Evolutionary conservation across 2,329 filamentous ascomycete species (phyloP).

Genomic region (Cordyceps pruinosa): DNA sequence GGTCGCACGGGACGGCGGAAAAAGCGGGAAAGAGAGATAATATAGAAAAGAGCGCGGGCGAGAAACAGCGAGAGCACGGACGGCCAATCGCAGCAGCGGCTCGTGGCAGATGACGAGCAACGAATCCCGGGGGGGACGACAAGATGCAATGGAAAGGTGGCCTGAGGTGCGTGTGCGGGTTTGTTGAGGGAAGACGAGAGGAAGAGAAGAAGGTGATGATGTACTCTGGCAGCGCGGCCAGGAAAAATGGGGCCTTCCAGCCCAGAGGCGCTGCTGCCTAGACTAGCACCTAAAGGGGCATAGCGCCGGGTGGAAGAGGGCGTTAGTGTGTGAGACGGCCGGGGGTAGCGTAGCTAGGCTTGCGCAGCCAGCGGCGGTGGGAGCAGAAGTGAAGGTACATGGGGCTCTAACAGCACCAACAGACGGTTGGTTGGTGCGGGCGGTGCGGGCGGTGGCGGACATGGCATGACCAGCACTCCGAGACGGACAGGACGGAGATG

Average conservation of each 20-base stretch:
- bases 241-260: conserved; percentile 20
- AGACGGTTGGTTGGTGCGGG: neutral
- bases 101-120: conserved; percentile 7
- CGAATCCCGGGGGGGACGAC: conserved; percentile 3
- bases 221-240: conserved; percentile 9
- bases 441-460: neutral
- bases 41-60: conserved; percentile 4
- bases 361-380: neutral
- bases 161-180: conserved; percentile 14
- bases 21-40: conserved; percentile 3
- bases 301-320: conserved; percentile 12
- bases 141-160: conserved; percentile 5
- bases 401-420: conserved; percentile 13
- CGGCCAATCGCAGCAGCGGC: neutral
- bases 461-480: conserved; percentile 4
- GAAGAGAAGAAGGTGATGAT: conserved; percentile 12
- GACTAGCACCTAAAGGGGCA: conserved; percentile 17
- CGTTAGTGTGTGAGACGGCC: conserved; percentile 21
- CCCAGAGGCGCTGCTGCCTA: conserved; percentile 29
- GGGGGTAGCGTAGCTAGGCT: neutral
- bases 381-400: conserved; percentile 10
- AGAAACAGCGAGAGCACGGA: neutral
- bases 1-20: neutral
- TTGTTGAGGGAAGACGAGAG: conserved; percentile 4
- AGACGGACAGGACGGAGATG: too few relatives aligned